These are phyloP conservation scores for Ceratobasidium sp. DNA, from an alignment of 1,284 basidiomycete species.

Conservation along the genomic window DNA sequence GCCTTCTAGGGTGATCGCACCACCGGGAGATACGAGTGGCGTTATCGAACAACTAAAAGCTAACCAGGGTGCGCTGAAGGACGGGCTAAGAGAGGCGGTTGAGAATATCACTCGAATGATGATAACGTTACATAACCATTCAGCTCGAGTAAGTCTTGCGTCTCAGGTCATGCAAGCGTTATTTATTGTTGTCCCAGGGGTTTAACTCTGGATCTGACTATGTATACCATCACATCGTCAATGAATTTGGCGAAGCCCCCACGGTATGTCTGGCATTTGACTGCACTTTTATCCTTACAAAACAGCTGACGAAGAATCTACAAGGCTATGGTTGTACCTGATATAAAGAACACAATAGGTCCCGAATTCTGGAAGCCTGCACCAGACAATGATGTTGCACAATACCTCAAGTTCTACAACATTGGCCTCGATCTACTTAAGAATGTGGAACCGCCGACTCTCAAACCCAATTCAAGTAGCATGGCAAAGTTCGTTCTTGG, in stretches of 20 bases:
- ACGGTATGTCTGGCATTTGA: not conserved
- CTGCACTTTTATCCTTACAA: too few species aligned
- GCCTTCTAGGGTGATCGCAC: too few species aligned
- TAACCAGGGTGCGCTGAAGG: too few species aligned
- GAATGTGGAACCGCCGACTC: not conserved
- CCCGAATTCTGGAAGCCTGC: too few species aligned
- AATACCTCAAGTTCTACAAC: constrained; percentile 17
- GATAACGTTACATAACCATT: not conserved
- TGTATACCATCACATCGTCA: not conserved
- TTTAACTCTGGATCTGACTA: not conserved
- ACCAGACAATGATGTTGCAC: not conserved
- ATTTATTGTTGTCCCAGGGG: not conserved
- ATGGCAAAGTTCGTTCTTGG: not conserved
- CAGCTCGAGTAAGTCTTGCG: not conserved
- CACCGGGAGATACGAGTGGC: too few species aligned
- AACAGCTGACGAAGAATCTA: too few species aligned
- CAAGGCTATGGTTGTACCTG: too few species aligned
- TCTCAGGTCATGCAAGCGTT: too few species aligned
- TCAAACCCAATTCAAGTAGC: not conserved
- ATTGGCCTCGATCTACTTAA: constrained; percentile 1
- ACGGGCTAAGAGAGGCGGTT: not conserved
- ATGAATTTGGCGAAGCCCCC: not conserved
- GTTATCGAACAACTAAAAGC: too few species aligned
- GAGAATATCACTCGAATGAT: not conserved
- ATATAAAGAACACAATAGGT: too few species aligned